phyloP scores from a whole-genome alignment of 73 alveolate genomes.

The Diophrys appendiculata region DNA sequence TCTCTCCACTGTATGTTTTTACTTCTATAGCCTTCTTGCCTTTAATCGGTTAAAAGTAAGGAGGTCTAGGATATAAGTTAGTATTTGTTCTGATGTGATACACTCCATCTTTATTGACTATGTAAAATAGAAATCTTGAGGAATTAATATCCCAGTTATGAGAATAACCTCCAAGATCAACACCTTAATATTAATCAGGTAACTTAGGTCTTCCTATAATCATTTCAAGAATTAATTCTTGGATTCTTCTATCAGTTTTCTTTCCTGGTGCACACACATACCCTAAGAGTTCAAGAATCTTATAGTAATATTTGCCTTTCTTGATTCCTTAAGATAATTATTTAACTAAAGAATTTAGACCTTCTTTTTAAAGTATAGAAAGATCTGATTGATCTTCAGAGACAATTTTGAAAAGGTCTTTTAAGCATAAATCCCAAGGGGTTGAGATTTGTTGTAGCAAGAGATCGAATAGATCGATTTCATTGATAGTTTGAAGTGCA shows the following conservation, averaged over 20 bases:
- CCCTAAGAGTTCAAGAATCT: background rate
- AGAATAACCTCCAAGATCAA: background rate
- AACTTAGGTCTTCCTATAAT: background rate
- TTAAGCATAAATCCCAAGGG: constrained; percentile 6
- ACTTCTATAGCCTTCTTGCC: background rate
- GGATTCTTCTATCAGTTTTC: constrained; percentile 11
- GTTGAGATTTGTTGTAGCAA: background rate
- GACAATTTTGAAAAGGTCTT: constrained; percentile 2
- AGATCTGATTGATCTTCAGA: background rate
- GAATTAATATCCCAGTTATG: constrained; percentile 7
- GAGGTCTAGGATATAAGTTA: background rate
- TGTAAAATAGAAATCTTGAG: constrained; percentile 8
- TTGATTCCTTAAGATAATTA: background rate
- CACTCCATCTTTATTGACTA: background rate
- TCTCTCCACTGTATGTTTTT: background rate
- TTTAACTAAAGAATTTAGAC: too few species aligned
- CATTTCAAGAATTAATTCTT: constrained; percentile 12
- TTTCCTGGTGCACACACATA: constrained; percentile 15
- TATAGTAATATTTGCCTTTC: background rate
- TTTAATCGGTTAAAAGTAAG: background rate
- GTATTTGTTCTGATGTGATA: background rate
- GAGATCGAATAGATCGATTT: background rate
- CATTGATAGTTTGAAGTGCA: background rate
- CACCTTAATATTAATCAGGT: background rate
- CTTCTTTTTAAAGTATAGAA: background rate